Percentiles rank a stretch among this genome's conserved stretches.
Evolutionary conservation across 1,284 basidiomycete species (phyloP).

Genomic region (Cystobasidium slooffiae): DNA sequence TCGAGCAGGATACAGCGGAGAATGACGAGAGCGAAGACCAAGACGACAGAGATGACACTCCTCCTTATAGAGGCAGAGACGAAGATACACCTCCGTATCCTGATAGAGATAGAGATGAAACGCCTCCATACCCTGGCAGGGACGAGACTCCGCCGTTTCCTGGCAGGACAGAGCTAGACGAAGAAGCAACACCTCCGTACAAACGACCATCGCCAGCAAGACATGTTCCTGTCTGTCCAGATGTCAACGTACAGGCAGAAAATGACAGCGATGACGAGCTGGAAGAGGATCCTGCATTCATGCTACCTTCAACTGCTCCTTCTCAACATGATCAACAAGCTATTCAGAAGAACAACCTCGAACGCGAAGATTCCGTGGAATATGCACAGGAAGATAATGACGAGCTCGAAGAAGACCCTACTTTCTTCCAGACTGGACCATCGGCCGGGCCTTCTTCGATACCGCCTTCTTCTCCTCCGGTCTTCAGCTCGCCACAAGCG

Average conservation of each 20-base stretch:
- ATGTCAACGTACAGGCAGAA: background rate
- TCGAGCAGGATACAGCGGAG: background rate
- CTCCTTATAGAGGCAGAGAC: background rate
- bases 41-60: background rate
- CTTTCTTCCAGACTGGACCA: background rate
- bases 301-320: background rate
- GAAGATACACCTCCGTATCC: background rate
- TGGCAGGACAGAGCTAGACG: slow-evolving; percentile 30
- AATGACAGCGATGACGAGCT: background rate
- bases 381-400: slow-evolving; percentile 37
- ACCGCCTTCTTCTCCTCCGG: slow-evolving; percentile 7
- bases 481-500: slow-evolving; percentile 28
- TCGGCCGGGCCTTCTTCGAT: slow-evolving; percentile 2
- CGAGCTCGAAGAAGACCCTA: slow-evolving; percentile 32
- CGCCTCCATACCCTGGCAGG: background rate
- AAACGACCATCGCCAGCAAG: background rate
- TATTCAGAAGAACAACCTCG: background rate
- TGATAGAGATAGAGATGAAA: slow-evolving; percentile 12
- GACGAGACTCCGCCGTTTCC: slow-evolving; percentile 21
- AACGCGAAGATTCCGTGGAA: background rate
- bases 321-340: background rate
- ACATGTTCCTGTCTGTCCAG: background rate
- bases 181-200: slow-evolving; percentile 20
- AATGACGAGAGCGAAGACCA: background rate
- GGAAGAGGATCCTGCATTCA: slow-evolving; percentile 7